phyloP scores from a whole-genome alignment of 768 basidiomycete species.

The Mycena olivaceomarginata region DNA sequence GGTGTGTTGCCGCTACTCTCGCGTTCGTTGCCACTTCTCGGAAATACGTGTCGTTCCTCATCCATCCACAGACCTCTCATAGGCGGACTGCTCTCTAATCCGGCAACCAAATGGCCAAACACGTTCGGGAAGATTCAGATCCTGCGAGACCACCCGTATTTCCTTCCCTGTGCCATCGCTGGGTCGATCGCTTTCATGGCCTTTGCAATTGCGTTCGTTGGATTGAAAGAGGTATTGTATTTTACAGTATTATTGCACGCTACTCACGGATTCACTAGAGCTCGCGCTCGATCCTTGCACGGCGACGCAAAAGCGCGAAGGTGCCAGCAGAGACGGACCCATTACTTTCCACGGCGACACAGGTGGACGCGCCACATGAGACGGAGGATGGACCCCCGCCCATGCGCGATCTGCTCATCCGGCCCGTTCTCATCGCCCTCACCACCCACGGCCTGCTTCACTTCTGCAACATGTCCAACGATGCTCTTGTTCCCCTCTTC shows the following conservation, averaged over 20 bases:
- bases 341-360: constrained; percentile 3
- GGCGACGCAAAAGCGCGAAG: constrained; percentile 53
- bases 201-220: constrained; percentile 44
- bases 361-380: neutral
- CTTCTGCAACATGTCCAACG: constrained; percentile 27
- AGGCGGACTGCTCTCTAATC: constrained; percentile 51
- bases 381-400: neutral
- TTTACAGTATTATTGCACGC: neutral
- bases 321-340: constrained; percentile 48
- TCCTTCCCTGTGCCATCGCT: constrained; percentile 53
- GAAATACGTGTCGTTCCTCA: neutral
- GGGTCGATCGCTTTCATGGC: constrained; percentile 44
- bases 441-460: constrained; percentile 25
- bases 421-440: constrained; percentile 24
- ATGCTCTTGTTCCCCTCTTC: constrained; percentile 27
- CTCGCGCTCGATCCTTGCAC: constrained; percentile 27
- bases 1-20: constrained; percentile 20
- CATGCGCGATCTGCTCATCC: constrained; percentile 26
- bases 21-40: constrained; percentile 34
- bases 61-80: constrained; percentile 41
- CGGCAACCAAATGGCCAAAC: constrained; percentile 47
- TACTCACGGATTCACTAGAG: constrained; percentile 32
- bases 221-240: constrained; percentile 51
- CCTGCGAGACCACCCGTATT: constrained; percentile 52
- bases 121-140: constrained; percentile 47